These are phyloP conservation scores for Monoraphidium neglectum DNA, from an alignment of 139 green algal genomes.

Conservation along the genomic window DNA sequence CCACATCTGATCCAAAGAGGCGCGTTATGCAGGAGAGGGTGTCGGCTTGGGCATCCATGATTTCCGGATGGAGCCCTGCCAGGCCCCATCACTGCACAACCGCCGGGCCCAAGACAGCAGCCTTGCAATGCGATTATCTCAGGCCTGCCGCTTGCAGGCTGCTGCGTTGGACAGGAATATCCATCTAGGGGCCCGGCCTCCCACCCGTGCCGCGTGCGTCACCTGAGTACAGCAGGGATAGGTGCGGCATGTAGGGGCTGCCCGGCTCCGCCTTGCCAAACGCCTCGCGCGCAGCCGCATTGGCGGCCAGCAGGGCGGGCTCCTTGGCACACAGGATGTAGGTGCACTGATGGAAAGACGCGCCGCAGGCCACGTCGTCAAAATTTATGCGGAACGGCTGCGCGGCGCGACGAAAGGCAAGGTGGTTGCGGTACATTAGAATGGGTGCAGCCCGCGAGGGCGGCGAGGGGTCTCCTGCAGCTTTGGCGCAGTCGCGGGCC, in stretches of 20 bases:
- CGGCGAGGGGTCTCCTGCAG: not conserved
- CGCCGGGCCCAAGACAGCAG: not conserved
- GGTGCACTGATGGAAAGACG: slow-evolving; percentile 44
- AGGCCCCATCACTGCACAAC: not conserved
- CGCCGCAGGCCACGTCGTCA: slow-evolving; percentile 31
- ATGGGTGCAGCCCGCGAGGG: not conserved
- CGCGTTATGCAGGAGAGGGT: not conserved
- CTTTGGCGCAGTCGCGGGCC: not conserved
- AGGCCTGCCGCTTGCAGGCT: not conserved
- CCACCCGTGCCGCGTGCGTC: no score
- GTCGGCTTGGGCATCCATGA: not conserved
- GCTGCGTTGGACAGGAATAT: not conserved
- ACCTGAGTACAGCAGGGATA: slow-evolving; percentile 57
- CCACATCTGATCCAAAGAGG: not conserved
- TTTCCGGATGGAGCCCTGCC: not conserved
- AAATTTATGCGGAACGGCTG: slow-evolving; percentile 57
- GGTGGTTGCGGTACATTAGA: not conserved
- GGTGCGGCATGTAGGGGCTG: slow-evolving; percentile 56
- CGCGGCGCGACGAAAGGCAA: not conserved
- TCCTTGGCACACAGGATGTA: slow-evolving; percentile 38
- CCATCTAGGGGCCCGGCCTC: slow-evolving; percentile 6
- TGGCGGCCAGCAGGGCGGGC: slow-evolving; percentile 14
- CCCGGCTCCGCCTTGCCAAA: slow-evolving; percentile 15
- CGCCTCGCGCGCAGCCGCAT: slow-evolving; percentile 5
- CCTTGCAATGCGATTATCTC: not conserved